A percentile compares a stretch with the other conserved stretches of the same genome.
phyloP scores from a whole-genome alignment of 352 stramenopile genomes.

The Globisporangium okanoganense region DNA sequence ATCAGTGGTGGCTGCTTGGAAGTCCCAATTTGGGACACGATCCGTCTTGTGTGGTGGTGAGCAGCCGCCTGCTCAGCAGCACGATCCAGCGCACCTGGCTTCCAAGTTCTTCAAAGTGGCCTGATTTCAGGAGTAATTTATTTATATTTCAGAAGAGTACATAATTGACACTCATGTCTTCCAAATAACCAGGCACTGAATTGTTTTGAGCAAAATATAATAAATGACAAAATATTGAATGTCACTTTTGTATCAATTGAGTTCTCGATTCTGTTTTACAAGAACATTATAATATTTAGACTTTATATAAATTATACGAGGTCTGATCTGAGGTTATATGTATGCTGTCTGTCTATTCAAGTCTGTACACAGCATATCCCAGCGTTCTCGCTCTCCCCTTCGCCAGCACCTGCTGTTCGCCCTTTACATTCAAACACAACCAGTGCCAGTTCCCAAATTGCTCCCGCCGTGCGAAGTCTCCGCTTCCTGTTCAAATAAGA shows the following conservation, averaged over 20 bases:
- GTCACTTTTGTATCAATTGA: no score
- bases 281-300: no score
- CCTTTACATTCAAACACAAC: neutral
- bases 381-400: neutral
- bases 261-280: no score
- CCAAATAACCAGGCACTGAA: neutral
- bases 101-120: no score
- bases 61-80: neutral
- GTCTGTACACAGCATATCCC: neutral
- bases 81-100: neutral
- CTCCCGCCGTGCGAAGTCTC: neutral
- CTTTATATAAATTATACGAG: neutral
- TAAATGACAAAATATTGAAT: neutral
- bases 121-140: neutral
- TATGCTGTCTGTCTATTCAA: neutral
- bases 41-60: neutral
- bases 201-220: no score
- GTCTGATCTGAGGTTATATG: neutral
- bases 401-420: no score
- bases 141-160: neutral
- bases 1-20: no score
- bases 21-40: no score
- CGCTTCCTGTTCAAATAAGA: neutral
- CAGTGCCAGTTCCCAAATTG: constrained; percentile 4
- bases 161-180: neutral